Evolutionary conservation across 441 rosid genomes (phyloP).

Genomic region (Bruguiera hainesii): DNA sequence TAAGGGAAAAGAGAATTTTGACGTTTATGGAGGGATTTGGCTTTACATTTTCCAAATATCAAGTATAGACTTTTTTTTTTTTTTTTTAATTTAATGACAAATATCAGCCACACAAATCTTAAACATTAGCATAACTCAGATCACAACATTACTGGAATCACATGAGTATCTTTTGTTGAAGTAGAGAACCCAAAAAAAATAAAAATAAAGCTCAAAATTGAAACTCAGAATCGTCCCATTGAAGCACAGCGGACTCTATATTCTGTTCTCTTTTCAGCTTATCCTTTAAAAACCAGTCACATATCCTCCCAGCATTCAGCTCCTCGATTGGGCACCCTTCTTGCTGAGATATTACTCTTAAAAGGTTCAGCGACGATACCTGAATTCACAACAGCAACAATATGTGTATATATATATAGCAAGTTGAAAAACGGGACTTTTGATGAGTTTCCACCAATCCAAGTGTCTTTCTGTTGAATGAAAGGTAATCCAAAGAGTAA

Average conservation of each 20-base stretch:
- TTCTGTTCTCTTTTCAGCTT: slow-evolving; percentile 70
- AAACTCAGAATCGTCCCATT: slow-evolving; percentile 79
- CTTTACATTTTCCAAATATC: no score
- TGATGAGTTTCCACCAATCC: neutral
- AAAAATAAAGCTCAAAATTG: slow-evolving; percentile 27
- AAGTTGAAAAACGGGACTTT: neutral
- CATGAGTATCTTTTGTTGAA: no score
- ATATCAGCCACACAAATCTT: no score
- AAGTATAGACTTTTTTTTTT: no score
- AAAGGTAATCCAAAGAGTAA: neutral
- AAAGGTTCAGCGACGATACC: slow-evolving; percentile 81
- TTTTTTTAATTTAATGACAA: no score
- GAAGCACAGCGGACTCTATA: slow-evolving; percentile 67
- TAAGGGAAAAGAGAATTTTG: no score
- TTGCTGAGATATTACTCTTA: slow-evolving; percentile 69
- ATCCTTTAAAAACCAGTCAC: slow-evolving; percentile 87
- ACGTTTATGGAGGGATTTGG: no score
- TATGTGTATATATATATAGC: neutral
- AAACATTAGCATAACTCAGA: no score
- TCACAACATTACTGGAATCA: no score
- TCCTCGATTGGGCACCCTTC: slow-evolving; percentile 83
- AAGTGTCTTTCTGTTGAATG: neutral
- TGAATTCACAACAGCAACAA: slow-evolving; percentile 16
- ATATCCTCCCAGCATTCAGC: slow-evolving; percentile 69
- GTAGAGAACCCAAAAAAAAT: no score